Base-by-base conservation (phyloP, 2,329 filamentous ascomycete genomes). In the Chrysoporthe cubensis region DNA sequence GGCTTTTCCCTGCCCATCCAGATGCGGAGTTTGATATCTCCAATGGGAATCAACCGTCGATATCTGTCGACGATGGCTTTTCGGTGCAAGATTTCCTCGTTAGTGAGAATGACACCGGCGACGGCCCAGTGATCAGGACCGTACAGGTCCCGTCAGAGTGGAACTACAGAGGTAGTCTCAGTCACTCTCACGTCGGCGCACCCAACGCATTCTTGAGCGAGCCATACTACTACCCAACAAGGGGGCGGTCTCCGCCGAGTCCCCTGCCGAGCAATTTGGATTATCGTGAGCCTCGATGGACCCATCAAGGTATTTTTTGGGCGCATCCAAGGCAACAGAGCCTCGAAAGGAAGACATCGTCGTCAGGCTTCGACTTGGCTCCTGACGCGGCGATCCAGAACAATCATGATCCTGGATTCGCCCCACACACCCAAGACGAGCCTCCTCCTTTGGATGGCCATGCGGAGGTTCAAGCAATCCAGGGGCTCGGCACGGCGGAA, bases 1-100 rank as follows among this genome's bases (percentile, higher is more conserved):
- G 79, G 0, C 81, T 89, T 72, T 96, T 97, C 70, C 92, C 93
- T 8, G 73, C 78, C 14, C 69, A 58, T 0, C 71, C 73, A 4
- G 46, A 69, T 32, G 70, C 75, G 37, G 75, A 75, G 11, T 70
- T 72, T 5, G 72, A 75, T 4, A 71, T 73, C 65, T 69, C 73
- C 44, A 68, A 70, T 60, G 69, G 72, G 57, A 74, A 73, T 26
- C 72, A 72, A 50, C 77, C 79, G 0, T 77, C 78, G 0, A 78
- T 80, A 21, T 81, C 79, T 4, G 73, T 81, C 16, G 79, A 85
- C 2, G 80, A 82, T 64, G 79, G 76, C 4, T 77, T 75, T 62
- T 77, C 77, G 16, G 71, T 78, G 32, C 78, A 79, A 50, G 79
- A 81, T 34, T 82, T 81, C 70, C 69, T 78, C 16, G 75, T 79